Base-by-base conservation (phyloP, 176 grass and related monocot species). In the Zea luxurians region DNA sequence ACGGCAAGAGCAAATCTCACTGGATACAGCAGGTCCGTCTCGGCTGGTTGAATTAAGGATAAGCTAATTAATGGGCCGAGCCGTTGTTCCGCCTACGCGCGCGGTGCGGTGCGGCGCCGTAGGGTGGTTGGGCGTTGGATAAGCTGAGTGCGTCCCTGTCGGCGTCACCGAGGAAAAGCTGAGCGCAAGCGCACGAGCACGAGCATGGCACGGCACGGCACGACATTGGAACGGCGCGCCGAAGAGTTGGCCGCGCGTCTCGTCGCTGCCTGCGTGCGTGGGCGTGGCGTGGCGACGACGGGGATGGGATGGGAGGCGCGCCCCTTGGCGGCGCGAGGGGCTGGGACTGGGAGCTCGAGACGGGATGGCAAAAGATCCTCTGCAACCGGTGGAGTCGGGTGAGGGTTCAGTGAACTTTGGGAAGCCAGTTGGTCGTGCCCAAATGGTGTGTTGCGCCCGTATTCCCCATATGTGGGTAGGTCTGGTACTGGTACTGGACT, bases 61-160 rank as follows among this genome's bases (percentile, higher is more conserved):
- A 78, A 87, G 20, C 44, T 74, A 87, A 61, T 83, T 83, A 83
- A 82, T 78, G 60, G 61, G 74, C 35, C 50, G 42, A 4, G 8
- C 12, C 57, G 79, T 44, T 82, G 78, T 87, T 66, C 63, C 5
- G 9, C 8, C 4, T 55, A 41, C 66, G 20, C 37, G 37, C 37
- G 4, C n/a, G n/a, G n/a, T 69, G 43, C 66, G n/a, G 66, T 8
- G 41, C 43, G 18, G 42, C 11, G 13, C 21, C 1, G 72, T 21
- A 10, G 43, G 11, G 63, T 76, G 13, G 42, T 21, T 68, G 77
- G 70, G 8, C 16, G 54, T 43, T 42, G n/a, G n/a, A n/a, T n/a
- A n/a, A n/a, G n/a, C n/a, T n/a, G n/a, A n/a, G n/a, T n/a, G n/a
- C 73, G 73, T 27, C 13, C 5, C 16, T 15, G 50, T 57, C 54